phyloP scores from a whole-genome alignment of 1,139 yeast species.

The Arxiozyma heterogenica region DNA sequence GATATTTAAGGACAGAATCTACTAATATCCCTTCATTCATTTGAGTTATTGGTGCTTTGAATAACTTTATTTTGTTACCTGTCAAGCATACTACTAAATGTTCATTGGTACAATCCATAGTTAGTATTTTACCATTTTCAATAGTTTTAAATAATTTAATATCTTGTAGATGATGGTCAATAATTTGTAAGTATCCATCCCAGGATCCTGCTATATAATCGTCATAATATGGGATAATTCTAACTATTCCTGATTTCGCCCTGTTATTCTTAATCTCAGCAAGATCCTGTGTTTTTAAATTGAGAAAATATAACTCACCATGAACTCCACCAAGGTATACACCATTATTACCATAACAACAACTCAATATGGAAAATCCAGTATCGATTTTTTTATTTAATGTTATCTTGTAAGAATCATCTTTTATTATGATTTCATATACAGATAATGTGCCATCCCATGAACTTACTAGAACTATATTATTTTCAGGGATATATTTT shows the following conservation, averaged over 20 bases:
- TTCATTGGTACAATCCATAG: constrained; percentile 49
- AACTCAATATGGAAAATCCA: constrained; percentile 15
- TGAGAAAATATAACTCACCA: constrained; percentile 23
- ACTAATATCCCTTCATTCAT: neutral
- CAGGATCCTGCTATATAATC: constrained; percentile 23
- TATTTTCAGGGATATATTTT: constrained; percentile 8
- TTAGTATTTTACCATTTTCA: constrained; percentile 42
- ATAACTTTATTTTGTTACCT: constrained; percentile 34
- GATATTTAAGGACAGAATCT: constrained; percentile 67
- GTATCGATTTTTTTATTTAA: constrained; percentile 7
- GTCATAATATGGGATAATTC: constrained; percentile 6
- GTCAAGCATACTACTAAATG: constrained; percentile 50
- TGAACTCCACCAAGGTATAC: constrained; percentile 25
- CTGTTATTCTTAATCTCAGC: neutral
- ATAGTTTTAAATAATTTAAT: constrained; percentile 9
- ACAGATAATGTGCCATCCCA: constrained; percentile 28
- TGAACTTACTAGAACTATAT: constrained; percentile 18
- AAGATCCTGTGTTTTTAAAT: constrained; percentile 15
- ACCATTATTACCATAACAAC: constrained; percentile 7
- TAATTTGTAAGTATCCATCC: constrained; percentile 25
- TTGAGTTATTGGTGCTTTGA: constrained; percentile 54
- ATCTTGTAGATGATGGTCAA: constrained; percentile 13
- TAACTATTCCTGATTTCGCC: constrained; percentile 8
- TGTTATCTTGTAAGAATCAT: neutral
- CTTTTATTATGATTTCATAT: constrained; percentile 8